Evolutionary conservation across 2,329 filamentous ascomycete species (phyloP).

Genomic region (Blastomyces gilchristii): DNA sequence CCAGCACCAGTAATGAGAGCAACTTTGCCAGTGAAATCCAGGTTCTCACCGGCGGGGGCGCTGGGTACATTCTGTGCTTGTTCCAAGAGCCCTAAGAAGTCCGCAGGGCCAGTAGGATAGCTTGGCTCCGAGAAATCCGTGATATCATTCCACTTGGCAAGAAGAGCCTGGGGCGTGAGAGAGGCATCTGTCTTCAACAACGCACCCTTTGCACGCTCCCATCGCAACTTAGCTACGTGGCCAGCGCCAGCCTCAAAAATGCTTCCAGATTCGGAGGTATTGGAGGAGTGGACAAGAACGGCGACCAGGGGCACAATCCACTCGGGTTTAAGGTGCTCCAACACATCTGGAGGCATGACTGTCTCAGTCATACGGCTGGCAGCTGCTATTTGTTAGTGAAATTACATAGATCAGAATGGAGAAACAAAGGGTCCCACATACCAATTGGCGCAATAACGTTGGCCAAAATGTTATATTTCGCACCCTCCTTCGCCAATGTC

Average conservation of each 20-base stretch:
- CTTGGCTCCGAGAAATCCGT: constrained; percentile 75
- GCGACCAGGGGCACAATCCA: constrained; percentile 94
- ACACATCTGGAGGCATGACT: constrained; percentile 86
- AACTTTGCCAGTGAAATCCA: constrained; percentile 76
- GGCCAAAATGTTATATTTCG: constrained; percentile 93
- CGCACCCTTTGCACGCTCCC: constrained; percentile 85
- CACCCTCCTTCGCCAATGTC: constrained; percentile 92
- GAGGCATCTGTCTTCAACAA: constrained; percentile 79
- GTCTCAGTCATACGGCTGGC: constrained; percentile 94
- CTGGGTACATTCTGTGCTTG: constrained; percentile 67
- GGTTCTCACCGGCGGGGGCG: constrained; percentile 60
- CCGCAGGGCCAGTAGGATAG: constrained; percentile 72
- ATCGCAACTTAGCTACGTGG: constrained; percentile 83
- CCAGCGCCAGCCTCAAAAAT: constrained; percentile 94
- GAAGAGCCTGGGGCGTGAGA: constrained; percentile 77
- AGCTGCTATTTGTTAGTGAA: constrained; percentile 40
- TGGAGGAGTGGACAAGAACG: constrained; percentile 74
- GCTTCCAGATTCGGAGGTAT: constrained; percentile 68
- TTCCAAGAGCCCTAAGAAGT: constrained; percentile 80
- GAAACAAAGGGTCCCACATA: constrained; percentile 19
- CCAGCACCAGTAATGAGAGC: constrained; percentile 81
- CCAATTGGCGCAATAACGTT: constrained; percentile 88
- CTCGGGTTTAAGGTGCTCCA: constrained; percentile 76
- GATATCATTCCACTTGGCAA: constrained; percentile 82
- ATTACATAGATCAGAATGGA: not conserved